These are phyloP conservation scores for Leucosporidium creatinivorum DNA, from an alignment of 768 basidiomycete genomes.

Conservation along the genomic window DNA sequence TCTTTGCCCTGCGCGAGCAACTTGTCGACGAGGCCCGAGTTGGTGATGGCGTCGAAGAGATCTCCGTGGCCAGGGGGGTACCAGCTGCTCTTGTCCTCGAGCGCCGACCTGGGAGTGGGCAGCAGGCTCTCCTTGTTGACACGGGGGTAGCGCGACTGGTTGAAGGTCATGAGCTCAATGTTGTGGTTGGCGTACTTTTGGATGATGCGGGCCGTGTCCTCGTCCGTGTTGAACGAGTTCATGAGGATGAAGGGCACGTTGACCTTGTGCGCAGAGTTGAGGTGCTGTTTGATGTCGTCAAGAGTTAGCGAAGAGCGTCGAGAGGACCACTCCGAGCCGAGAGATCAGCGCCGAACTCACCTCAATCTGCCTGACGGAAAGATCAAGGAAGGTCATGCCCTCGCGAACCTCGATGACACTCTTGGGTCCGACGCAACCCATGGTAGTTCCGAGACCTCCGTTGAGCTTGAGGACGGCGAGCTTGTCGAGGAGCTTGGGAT, in stretches of 20 bases:
- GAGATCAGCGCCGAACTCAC: slow-evolving; percentile 36
- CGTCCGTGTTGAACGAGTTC: slow-evolving; percentile 98
- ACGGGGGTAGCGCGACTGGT: slow-evolving; percentile 72
- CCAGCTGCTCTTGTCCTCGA: slow-evolving; percentile 84
- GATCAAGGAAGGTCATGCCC: slow-evolving; percentile 95
- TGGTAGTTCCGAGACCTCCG: slow-evolving; percentile 47
- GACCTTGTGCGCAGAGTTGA: slow-evolving; percentile 73
- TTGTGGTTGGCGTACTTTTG: slow-evolving; percentile 95
- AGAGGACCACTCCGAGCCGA: too few relatives aligned
- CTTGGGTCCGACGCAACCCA: slow-evolving; percentile 63
- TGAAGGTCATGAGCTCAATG: slow-evolving; percentile 61
- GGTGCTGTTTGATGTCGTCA: too few relatives aligned
- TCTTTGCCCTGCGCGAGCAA: slow-evolving; percentile 86
- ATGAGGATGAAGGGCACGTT: slow-evolving; percentile 96
- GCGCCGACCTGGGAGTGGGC: slow-evolving; percentile 67
- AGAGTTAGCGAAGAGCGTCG: too few relatives aligned
- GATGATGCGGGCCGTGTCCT: slow-evolving; percentile 90
- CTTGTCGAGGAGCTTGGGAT: slow-evolving; percentile 70
- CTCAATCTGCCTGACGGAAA: slow-evolving; percentile 89
- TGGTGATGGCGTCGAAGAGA: slow-evolving; percentile 82
- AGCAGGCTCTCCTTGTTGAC: slow-evolving; percentile 83
- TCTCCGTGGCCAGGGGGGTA: slow-evolving; percentile 98
- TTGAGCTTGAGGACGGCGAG: slow-evolving; percentile 93
- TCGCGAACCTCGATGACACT: slow-evolving; percentile 92
- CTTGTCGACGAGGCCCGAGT: slow-evolving; percentile 84